These are phyloP conservation scores for Saccharomycopsis synnaedendra DNA, from an alignment of 805 yeast species.

Conservation along the genomic window DNA sequence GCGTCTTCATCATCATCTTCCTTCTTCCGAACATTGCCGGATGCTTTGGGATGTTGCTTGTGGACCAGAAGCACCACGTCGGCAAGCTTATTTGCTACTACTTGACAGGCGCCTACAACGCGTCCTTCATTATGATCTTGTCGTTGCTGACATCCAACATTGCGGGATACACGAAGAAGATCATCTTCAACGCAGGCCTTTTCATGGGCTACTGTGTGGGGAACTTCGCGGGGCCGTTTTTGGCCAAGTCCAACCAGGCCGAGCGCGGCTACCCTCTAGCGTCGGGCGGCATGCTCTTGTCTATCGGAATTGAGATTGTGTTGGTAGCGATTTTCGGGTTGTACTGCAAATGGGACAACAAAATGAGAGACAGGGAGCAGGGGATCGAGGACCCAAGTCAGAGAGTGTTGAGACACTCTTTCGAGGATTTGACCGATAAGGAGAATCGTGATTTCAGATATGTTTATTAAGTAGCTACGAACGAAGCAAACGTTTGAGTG, in stretches of 20 bases:
- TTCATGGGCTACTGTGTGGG: slow-evolving; percentile 51
- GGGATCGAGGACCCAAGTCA: slow-evolving; percentile 20
- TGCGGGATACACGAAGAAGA: slow-evolving; percentile 52
- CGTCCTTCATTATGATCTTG: slow-evolving; percentile 26
- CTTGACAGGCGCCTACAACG: slow-evolving; percentile 24
- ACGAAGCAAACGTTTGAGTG: too few relatives aligned
- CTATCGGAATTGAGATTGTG: slow-evolving; percentile 2
- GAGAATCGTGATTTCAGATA: slow-evolving; percentile 51
- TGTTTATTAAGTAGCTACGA: slow-evolving; percentile 23
- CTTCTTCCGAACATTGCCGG: slow-evolving; percentile 22
- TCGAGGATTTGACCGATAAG: slow-evolving; percentile 47
- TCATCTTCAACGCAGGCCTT: slow-evolving; percentile 35
- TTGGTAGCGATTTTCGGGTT: slow-evolving; percentile 2
- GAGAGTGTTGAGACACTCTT: slow-evolving; percentile 28
- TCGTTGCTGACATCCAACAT: slow-evolving; percentile 34
- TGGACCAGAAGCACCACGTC: slow-evolving; percentile 23
- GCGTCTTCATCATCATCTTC: slow-evolving; percentile 25
- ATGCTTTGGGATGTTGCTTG: slow-evolving; percentile 33
- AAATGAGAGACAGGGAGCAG: slow-evolving; percentile 31
- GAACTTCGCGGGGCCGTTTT: slow-evolving; percentile 44
- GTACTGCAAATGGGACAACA: slow-evolving; percentile 36
- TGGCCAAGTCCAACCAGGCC: slow-evolving; percentile 32
- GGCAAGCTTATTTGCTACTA: slow-evolving; percentile 19
- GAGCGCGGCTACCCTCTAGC: slow-evolving; percentile 31
- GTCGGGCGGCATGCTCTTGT: slow-evolving; percentile 27